phyloP scores from a whole-genome alignment of 768 basidiomycete species.

The Ephemerocybe angulata region DNA sequence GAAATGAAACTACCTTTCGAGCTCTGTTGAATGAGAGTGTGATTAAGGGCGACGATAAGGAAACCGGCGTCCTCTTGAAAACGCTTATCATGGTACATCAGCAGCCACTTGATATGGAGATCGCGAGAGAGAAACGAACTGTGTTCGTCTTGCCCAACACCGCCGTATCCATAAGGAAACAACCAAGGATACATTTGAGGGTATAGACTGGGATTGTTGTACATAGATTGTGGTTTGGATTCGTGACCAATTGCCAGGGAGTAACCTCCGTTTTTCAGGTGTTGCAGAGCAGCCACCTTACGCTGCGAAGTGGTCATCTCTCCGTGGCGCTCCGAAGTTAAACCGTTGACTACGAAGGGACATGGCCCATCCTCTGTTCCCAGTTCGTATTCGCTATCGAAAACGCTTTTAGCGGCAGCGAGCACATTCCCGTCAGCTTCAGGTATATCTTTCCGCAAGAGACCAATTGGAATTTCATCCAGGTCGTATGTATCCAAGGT shows the following conservation, averaged over 20 bases:
- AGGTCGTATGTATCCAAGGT: not conserved
- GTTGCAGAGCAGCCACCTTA: conserved; percentile 21
- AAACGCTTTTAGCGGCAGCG: conserved; percentile 25
- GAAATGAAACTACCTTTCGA: conserved; percentile 3
- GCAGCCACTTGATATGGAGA: conserved; percentile 19
- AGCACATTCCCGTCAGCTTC: not conserved
- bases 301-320: conserved; percentile 16
- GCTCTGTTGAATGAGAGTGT: conserved; percentile 25
- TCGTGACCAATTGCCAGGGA: conserved; percentile 27
- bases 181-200: too few species aligned
- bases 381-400: conserved; percentile 1
- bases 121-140: too few species aligned
- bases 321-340: conserved; percentile 24
- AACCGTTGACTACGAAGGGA: conserved; percentile 35
- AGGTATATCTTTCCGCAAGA: not conserved
- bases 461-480: not conserved
- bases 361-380: conserved; percentile 22
- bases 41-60: conserved; percentile 28
- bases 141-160: conserved; percentile 15
- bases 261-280: conserved; percentile 23
- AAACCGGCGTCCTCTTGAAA: conserved; percentile 33
- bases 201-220: conserved; percentile 24
- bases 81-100: conserved; percentile 33
- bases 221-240: conserved; percentile 24
- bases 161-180: conserved; percentile 33